phyloP scores from a whole-genome alignment of 495 filamentous ascomycete genomes.

The Aspergillus nanangensis region DNA sequence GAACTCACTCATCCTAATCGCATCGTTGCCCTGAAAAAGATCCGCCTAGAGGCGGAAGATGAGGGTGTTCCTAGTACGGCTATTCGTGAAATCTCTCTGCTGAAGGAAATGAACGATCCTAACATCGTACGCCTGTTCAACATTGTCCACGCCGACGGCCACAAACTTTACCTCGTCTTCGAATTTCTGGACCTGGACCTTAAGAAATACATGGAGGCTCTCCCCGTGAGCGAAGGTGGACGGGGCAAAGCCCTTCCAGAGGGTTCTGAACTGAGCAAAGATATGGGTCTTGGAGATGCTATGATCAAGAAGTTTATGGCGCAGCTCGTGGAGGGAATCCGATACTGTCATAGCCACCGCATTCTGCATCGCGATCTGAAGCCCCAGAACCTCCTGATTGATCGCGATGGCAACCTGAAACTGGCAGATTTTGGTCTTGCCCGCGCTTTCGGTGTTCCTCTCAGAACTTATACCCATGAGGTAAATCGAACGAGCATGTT shows the following conservation, averaged over 20 bases:
- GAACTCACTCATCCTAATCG: conserved; percentile 72
- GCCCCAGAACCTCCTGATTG: conserved; percentile 94
- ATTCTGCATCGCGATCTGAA: conserved; percentile 95
- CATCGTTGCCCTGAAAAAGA: conserved; percentile 96
- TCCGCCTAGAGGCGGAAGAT: conserved; percentile 94
- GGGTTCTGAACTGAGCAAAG: conserved; percentile 60
- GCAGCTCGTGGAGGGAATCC: conserved; percentile 84
- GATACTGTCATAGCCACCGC: conserved; percentile 94
- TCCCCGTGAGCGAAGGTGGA: conserved; percentile 86
- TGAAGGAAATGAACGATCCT: conserved; percentile 96
- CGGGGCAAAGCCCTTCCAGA: conserved; percentile 85
- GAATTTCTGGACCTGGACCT: conserved; percentile 92
- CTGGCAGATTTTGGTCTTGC: conserved; percentile 96
- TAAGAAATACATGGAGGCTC: conserved; percentile 98
- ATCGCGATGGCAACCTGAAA: conserved; percentile 93
- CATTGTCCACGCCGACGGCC: conserved; percentile 94
- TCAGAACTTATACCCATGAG: conserved; percentile 97
- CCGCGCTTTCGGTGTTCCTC: conserved; percentile 90
- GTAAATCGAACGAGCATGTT: conserved; percentile 26
- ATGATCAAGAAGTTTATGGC: conserved; percentile 99
- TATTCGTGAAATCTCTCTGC: conserved; percentile 91
- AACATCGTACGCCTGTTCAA: conserved; percentile 91
- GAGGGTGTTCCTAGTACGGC: conserved; percentile 96
- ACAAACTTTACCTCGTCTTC: conserved; percentile 93
- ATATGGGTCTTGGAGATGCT: conserved; percentile 74